Conservation (phyloP, 768 basidiomycete species). For the Butyriboletus loyo region DNA sequence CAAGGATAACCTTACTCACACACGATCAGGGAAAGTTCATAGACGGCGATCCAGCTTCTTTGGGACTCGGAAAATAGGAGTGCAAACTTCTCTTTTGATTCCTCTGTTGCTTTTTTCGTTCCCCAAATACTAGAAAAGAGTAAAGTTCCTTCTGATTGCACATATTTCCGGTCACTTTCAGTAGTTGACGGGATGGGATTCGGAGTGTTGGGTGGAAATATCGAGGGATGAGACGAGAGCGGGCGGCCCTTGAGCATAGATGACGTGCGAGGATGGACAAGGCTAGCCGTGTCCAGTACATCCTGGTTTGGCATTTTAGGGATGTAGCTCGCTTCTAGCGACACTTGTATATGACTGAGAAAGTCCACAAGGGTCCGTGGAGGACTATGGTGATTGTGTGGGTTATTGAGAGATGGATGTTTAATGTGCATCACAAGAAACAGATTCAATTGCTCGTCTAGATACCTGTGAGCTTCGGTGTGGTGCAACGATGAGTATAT, state of each 20-base stretch:
- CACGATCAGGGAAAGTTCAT: slow-evolving; percentile 71
- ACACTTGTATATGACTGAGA: slow-evolving; percentile 68
- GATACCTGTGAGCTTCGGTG: slow-evolving; percentile 19
- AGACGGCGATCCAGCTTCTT: slow-evolving; percentile 74
- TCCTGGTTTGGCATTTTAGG: slow-evolving; percentile 42
- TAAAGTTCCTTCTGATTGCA: slow-evolving; percentile 71
- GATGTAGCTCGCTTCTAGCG: slow-evolving; percentile 81
- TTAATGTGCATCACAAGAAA: slow-evolving; percentile 40
- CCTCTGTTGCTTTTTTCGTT: slow-evolving; percentile 41
- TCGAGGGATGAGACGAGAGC: slow-evolving; percentile 51
- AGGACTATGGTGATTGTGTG: slow-evolving; percentile 21
- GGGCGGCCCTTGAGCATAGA: slow-evolving; percentile 39
- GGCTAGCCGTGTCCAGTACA: slow-evolving; percentile 34
- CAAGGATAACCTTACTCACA: slow-evolving; percentile 48
- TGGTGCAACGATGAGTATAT: slow-evolving; percentile 4
- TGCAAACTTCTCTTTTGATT: slow-evolving; percentile 54
- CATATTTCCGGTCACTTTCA: slow-evolving; percentile 73
- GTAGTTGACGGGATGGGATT: slow-evolving; percentile 76
- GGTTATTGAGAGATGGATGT: slow-evolving; percentile 33
- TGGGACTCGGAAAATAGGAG: slow-evolving; percentile 64
- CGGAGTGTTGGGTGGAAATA: slow-evolving; percentile 80
- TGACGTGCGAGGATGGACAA: slow-evolving; percentile 55
- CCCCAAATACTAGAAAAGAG: slow-evolving; percentile 78
- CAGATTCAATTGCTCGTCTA: slow-evolving; percentile 56
- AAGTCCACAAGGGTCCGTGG: slow-evolving; percentile 50